Evolutionary conservation across 2,329 filamentous ascomycete species (phyloP), one percentile per base, ranked within the genome.

Genomic region (Microascus cirrosus): DNA sequence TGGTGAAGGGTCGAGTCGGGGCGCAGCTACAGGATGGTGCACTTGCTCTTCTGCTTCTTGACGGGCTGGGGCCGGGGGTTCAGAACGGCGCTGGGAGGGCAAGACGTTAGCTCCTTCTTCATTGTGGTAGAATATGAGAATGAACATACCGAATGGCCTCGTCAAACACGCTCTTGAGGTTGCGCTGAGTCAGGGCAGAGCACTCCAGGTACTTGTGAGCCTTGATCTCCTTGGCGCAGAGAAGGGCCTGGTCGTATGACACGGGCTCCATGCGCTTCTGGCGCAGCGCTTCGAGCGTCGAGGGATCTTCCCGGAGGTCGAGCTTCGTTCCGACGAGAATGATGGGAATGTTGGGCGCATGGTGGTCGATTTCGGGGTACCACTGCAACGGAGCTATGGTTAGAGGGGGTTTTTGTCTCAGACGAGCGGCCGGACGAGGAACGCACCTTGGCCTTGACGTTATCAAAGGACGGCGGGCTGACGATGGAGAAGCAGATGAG

Each of bases 401-500:
- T 24, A 50, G 45, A 2, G 22, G 45, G 45, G 1, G 54, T 13
- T 15, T 42, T 28, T 20, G 34, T 20, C 12, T 24, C 20, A 18
- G 20, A 13, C 36, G 54, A 1, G 22, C 45, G 45, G 20, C 5
- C 7, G n/a, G 20, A 24, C 11, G 45, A 3, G 20, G 24, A n/a
- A n/a, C 79, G 64, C 78, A 96, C 92, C 87, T 97, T 99, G 61
- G 92, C 92, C 77, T 91, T 94, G 71, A 99, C 93, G 84, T 99
- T 99, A 76, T 97, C 94, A 69, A 96, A 97, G 35, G 93, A 96
- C 24, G 94, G 90, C 54, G 93, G 93, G 84, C 89, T 95, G 74
- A 96, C 92, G 69, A 97, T 95, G 63, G 92, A 96, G 76, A 97
- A 97, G 77, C 93, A 97, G 71, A 97, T 96, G 64, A 97, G 80